Evolutionary conservation across 768 basidiomycete genomes (phyloP).

Genomic region (Pleurotus citrinopileatus): DNA sequence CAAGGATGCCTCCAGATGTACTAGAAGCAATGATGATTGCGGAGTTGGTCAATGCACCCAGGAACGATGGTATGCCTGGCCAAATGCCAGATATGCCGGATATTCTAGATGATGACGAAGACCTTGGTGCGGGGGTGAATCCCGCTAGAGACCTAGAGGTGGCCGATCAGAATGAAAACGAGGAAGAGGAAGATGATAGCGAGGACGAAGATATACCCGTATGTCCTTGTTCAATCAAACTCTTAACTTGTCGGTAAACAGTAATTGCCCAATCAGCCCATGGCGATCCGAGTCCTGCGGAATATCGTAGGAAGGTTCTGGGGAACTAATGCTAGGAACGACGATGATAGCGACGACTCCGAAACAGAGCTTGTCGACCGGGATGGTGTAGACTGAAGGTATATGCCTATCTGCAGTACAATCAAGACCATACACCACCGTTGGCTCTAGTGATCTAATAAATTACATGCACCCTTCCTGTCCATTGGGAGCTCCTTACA

Average conservation of each 20-base stretch:
- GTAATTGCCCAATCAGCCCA: slow-evolving; percentile 45
- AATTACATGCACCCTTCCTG: too few relatives aligned
- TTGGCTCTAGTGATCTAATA: too few relatives aligned
- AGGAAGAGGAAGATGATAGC: slow-evolving; percentile 45
- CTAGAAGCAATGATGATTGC: slow-evolving; percentile 57
- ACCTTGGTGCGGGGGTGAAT: neutral
- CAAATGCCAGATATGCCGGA: slow-evolving; percentile 26
- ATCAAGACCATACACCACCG: too few relatives aligned
- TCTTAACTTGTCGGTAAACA: too few relatives aligned
- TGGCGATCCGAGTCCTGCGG: slow-evolving; percentile 56
- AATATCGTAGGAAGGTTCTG: slow-evolving; percentile 62
- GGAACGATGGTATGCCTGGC: slow-evolving; percentile 45
- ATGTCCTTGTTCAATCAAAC: too few relatives aligned
- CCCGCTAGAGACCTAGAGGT: neutral
- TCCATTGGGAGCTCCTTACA: too few relatives aligned
- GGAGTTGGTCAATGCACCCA: slow-evolving; percentile 24
- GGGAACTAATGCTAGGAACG: slow-evolving; percentile 36
- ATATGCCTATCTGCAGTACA: too few relatives aligned
- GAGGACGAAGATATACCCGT: neutral
- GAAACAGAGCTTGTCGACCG: slow-evolving; percentile 12
- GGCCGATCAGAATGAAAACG: slow-evolving; percentile 38
- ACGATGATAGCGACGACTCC: slow-evolving; percentile 15
- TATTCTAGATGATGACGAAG: slow-evolving; percentile 26
- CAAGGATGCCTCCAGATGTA: slow-evolving; percentile 52
- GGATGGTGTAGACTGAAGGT: slow-evolving; percentile 21